Conservation (phyloP, 2,329 filamentous ascomycete genomes). For the Colletotrichum ledebouriae region DNA sequence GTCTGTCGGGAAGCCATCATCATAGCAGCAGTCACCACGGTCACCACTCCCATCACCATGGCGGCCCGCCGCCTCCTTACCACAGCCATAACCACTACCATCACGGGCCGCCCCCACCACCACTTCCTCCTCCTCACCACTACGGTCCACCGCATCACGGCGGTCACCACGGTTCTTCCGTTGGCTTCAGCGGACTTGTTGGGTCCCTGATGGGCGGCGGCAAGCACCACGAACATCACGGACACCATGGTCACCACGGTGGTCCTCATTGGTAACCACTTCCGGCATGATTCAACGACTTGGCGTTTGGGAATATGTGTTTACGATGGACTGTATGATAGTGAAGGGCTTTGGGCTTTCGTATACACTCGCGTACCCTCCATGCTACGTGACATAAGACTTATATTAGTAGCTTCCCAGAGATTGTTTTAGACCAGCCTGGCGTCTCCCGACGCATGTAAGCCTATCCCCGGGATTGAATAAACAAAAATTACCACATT, state of each 20-base stretch:
- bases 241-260: slow-evolving; percentile 18
- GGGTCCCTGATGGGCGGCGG: slow-evolving; percentile 40
- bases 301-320: slow-evolving; percentile 8
- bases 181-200: slow-evolving; percentile 45
- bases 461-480: background rate
- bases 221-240: slow-evolving; percentile 26
- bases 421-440: background rate
- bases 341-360: background rate
- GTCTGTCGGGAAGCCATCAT: slow-evolving; percentile 50
- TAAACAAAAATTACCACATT: background rate
- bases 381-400: background rate
- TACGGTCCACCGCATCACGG: slow-evolving; percentile 29
- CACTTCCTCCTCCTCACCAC: slow-evolving; percentile 18
- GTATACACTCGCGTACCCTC: slow-evolving; percentile 20
- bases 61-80: no score
- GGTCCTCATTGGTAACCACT: slow-evolving; percentile 8
- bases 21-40: slow-evolving; percentile 12
- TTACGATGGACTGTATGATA: background rate
- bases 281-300: background rate
- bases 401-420: background rate
- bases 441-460: slow-evolving; percentile 15
- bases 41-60: slow-evolving; percentile 36
- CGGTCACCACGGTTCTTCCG: slow-evolving; percentile 29
- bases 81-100: background rate
- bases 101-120: slow-evolving; percentile 18